Base-by-base conservation (phyloP, 2,329 filamentous ascomycete genomes). In the Lasiodiplodia sp. region DNA sequence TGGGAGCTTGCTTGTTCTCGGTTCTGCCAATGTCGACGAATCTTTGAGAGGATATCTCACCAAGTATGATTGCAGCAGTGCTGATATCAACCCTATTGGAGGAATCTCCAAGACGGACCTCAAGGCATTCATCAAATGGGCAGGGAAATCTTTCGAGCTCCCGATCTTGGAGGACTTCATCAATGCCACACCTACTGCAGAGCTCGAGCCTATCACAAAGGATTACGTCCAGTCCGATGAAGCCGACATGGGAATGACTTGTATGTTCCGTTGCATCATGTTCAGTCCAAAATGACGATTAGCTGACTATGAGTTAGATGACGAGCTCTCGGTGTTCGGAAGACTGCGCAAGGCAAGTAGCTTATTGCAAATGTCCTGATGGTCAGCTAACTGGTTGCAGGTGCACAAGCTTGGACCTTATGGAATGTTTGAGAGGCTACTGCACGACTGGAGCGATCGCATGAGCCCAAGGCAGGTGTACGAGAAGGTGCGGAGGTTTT, bases 41-140 rank as follows among this genome's bases (percentile, higher is more conserved):
- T 82, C 81, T 70, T 78, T 87, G 31, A 80, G 85, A 34, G 85
- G 84, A 37, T 80, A 92, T 76, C 81, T 91, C 25, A 92, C 90
- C n/a, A 92, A 92, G 78, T 92, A 92, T 74, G 90, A 92, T 75
- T 87, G 85, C 73, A 79, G 75, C 8, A 80, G 77, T n/a, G 83
- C 83, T 18, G 82, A 84, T 72, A 81, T 80, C 70, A 80, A 91
- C 72, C 89, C 89, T 3, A 90, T 91, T 63, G 89, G 83, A 28
- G 79, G 79, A 12, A 87, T 89, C 68, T 85, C 82, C 68, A 93
- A 93, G 77, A 87, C 84, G 2, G 91, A 94, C 72, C 81, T 93
- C 1, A 92, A 91, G 77, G 80, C 85, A 11, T 93, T 94, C 79
- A 91, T 93, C 69, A 81, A 80, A n/a, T 93, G 87, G 84, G 76